These are phyloP conservation scores for Arthrobotrys iridis DNA, from an alignment of 2,329 filamentous ascomycete species.

Conservation along the genomic window DNA sequence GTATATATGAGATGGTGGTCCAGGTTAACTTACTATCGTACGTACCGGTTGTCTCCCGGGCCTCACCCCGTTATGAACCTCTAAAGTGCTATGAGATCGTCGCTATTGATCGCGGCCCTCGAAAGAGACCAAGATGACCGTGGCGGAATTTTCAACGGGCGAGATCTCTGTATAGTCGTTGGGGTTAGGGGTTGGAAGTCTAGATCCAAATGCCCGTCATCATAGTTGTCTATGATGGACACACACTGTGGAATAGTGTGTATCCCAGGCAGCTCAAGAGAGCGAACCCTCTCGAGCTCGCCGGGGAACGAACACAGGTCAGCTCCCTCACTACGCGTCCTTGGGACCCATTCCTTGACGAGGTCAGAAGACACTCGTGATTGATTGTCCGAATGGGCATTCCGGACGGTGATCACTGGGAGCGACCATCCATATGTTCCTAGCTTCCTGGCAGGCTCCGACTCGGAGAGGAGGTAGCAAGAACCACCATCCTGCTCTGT, in stretches of 20 bases:
- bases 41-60: too few species aligned
- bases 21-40: too few species aligned
- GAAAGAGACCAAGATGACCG: neutral
- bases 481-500: neutral
- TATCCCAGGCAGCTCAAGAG: too few species aligned
- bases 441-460: neutral
- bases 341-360: too few species aligned
- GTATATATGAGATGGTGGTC: too few species aligned
- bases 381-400: too few species aligned
- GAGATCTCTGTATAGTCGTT: neutral
- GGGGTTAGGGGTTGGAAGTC: neutral
- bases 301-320: too few species aligned
- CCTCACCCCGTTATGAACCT: neutral
- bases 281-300: too few species aligned
- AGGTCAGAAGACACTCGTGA: too few species aligned
- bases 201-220: neutral
- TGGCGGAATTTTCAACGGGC: neutral
- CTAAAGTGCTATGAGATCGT: conserved; percentile 4
- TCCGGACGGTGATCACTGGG: too few species aligned
- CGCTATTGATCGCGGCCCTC: neutral
- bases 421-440: too few species aligned
- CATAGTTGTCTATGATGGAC: neutral
- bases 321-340: too few species aligned
- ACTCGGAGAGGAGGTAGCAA: neutral
- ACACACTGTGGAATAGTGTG: neutral